Evolutionary conservation across 2,329 filamentous ascomycete species (phyloP).

Genomic region (Chaetomiaceae sp.): DNA sequence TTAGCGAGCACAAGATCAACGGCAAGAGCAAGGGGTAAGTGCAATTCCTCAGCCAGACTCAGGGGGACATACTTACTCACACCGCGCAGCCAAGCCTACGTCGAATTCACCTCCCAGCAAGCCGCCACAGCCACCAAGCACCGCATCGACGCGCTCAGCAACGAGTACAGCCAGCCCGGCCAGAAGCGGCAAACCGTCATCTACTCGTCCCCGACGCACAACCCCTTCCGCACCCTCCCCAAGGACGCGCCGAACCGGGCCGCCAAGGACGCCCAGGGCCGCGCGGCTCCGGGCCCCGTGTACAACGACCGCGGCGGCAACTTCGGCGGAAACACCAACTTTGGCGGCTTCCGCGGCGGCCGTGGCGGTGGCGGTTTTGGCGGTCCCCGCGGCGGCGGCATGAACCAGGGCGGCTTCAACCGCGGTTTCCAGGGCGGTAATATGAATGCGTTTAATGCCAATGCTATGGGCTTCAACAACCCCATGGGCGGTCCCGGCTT

Average conservation of each 20-base stretch:
- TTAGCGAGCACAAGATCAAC: constrained; percentile 98
- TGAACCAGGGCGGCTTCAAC: constrained; percentile 44
- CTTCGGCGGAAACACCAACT: constrained; percentile 32
- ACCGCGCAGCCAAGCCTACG: constrained; percentile 61
- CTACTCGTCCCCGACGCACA: constrained; percentile 72
- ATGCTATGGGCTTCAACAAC: constrained; percentile 34
- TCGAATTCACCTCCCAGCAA: constrained; percentile 79
- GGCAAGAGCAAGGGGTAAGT: constrained; percentile 95
- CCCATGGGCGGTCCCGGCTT: constrained; percentile 47
- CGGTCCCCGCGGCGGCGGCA: constrained; percentile 47
- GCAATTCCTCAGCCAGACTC: neutral
- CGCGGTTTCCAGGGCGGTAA: constrained; percentile 38
- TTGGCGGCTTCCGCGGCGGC: constrained; percentile 47
- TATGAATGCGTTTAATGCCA: constrained; percentile 42
- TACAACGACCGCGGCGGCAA: constrained; percentile 47
- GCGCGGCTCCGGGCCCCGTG: constrained; percentile 41
- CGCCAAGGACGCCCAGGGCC: constrained; percentile 59
- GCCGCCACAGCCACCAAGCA: constrained; percentile 83
- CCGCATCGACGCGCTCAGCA: constrained; percentile 62
- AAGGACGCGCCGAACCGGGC: constrained; percentile 76
- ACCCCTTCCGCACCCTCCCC: constrained; percentile 86
- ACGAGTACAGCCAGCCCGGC: constrained; percentile 46
- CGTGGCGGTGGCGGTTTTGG: constrained; percentile 44
- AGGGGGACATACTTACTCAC: neutral
- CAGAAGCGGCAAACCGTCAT: constrained; percentile 69